A percentile compares a stretch with the other conserved stretches of the same genome.
Evolutionary conservation across 768 basidiomycete species (phyloP).

Genomic region (Podaxis mareebaensis): DNA sequence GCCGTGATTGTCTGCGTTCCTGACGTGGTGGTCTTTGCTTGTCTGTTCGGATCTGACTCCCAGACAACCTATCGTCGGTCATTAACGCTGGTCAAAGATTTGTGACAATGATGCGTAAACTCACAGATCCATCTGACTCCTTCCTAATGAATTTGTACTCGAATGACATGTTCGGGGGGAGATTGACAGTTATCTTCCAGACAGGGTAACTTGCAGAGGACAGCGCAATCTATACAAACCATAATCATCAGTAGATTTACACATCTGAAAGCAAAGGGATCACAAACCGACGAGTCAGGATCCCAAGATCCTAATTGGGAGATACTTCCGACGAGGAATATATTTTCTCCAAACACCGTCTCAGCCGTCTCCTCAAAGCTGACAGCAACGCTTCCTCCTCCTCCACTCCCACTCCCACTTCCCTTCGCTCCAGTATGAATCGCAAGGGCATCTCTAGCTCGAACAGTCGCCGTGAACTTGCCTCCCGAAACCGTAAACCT

Average conservation of each 20-base stretch:
- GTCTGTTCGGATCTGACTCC: constrained; percentile 64
- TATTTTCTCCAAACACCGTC: constrained; percentile 61
- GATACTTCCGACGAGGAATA: constrained; percentile 59
- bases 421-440: constrained; percentile 50
- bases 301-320: constrained; percentile 56
- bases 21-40: constrained; percentile 40
- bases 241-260: not conserved
- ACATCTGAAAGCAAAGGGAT: not conserved
- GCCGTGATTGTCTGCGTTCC: constrained; percentile 41
- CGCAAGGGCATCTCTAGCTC: constrained; percentile 54
- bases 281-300: constrained; percentile 44
- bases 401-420: constrained; percentile 24
- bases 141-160: constrained; percentile 65
- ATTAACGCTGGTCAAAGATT: not conserved
- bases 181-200: constrained; percentile 51
- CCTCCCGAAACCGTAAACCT: constrained; percentile 55
- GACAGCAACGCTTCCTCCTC: constrained; percentile 34
- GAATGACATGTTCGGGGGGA: constrained; percentile 52
- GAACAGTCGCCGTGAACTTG: constrained; percentile 48
- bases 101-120: constrained; percentile 19
- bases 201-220: constrained; percentile 53
- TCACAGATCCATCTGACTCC: constrained; percentile 48
- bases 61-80: constrained; percentile 44
- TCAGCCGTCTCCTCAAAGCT: constrained; percentile 56
- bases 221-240: constrained; percentile 42